A percentile compares a stretch with the other conserved stretches of the same genome.
phyloP scores from a whole-genome alignment of 2,329 filamentous ascomycete genomes.

The Byssoonygena ceratinophila region DNA sequence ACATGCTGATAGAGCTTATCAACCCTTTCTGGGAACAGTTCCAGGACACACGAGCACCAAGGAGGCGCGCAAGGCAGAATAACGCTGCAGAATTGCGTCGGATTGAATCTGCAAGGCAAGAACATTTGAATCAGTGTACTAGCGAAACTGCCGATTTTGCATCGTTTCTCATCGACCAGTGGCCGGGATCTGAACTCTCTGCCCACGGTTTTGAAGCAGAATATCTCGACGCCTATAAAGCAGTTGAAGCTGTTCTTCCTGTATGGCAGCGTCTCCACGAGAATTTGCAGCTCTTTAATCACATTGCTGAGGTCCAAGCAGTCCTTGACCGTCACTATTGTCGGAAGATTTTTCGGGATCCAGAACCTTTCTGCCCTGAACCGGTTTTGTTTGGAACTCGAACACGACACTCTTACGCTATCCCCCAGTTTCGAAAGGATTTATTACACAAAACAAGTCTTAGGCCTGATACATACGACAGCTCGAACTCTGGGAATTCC shows the following conservation, averaged over 20 bases:
- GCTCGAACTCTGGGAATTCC: background rate
- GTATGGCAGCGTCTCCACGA: constrained; percentile 42
- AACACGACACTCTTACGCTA: background rate
- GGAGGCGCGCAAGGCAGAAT: background rate
- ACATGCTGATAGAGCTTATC: background rate
- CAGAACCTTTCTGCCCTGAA: too few species aligned
- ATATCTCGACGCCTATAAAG: constrained; percentile 18
- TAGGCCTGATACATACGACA: background rate
- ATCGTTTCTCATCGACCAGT: background rate
- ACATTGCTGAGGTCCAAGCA: constrained; percentile 37
- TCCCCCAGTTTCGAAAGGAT: background rate
- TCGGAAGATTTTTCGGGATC: too few species aligned
- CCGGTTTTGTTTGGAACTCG: background rate
- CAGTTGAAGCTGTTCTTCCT: constrained; percentile 32
- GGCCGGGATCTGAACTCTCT: background rate
- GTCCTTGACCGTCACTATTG: constrained; percentile 27
- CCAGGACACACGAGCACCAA: background rate
- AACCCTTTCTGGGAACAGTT: background rate
- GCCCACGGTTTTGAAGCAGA: background rate
- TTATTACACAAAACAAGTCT: background rate
- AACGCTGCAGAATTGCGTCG: background rate
- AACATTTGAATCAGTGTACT: background rate
- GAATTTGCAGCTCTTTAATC: constrained; percentile 39
- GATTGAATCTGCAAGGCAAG: background rate
- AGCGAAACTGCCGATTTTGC: background rate